A percentile compares a stretch with the other conserved stretches of the same genome.
These are phyloP conservation scores for Diaporthe ampelina DNA, from an alignment of 2,329 filamentous ascomycete species.

Conservation along the genomic window DNA sequence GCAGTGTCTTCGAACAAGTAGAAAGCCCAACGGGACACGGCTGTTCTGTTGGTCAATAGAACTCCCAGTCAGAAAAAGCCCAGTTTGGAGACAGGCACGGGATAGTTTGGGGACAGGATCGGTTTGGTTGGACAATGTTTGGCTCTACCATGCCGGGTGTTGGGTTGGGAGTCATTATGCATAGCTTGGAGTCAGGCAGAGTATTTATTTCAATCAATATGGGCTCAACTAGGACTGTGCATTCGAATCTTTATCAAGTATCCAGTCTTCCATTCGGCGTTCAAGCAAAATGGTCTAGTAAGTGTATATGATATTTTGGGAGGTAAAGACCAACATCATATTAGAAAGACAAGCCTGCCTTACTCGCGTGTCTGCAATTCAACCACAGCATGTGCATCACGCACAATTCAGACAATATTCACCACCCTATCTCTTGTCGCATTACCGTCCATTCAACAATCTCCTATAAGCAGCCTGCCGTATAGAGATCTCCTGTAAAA, in stretches of 20 bases:
- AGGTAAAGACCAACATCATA: not conserved
- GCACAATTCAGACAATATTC: not conserved
- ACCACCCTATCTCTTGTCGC: not conserved
- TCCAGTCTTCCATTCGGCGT: not conserved
- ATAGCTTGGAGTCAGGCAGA: conserved; percentile 34
- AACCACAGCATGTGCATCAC: not conserved
- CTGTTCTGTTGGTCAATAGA: not conserved
- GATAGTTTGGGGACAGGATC: not conserved
- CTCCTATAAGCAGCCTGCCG: not conserved
- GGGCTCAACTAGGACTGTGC: not conserved
- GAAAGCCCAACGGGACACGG: not conserved
- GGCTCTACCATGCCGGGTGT: not conserved
- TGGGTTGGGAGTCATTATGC: not conserved
- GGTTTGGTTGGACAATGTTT: not conserved
- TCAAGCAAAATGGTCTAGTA: not conserved
- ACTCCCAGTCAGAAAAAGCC: not conserved
- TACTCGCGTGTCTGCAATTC: not conserved
- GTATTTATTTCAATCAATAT: not conserved
- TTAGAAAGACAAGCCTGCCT: too few relatives aligned
- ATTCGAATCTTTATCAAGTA: not conserved
- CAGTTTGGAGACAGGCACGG: not conserved
- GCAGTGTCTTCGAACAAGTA: too few relatives aligned
- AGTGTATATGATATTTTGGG: not conserved
- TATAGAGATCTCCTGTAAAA: not conserved
- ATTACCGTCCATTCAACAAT: not conserved